phyloP scores from a whole-genome alignment of 2,329 filamentous ascomycete species.

The Colletotrichum eleusines region DNA sequence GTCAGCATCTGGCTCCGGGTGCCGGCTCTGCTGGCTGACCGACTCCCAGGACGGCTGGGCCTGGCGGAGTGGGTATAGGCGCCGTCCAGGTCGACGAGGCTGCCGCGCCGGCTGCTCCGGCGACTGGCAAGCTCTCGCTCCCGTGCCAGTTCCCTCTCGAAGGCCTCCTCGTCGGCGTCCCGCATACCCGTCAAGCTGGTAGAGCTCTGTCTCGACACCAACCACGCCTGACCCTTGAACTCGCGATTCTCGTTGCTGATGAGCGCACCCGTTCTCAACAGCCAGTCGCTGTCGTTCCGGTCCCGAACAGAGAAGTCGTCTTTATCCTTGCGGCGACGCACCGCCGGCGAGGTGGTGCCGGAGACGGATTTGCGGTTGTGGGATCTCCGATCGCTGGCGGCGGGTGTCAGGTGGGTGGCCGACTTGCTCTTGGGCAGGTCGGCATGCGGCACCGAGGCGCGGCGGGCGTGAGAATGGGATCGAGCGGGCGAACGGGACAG shows the following conservation, averaged over 20 bases:
- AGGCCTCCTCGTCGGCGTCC: slow-evolving; percentile 65
- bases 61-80: slow-evolving; percentile 43
- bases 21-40: slow-evolving; percentile 61
- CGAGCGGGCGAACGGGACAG: slow-evolving; percentile 69
- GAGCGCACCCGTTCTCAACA: slow-evolving; percentile 72
- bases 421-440: slow-evolving; percentile 72
- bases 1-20: slow-evolving; percentile 60
- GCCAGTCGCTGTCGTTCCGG: slow-evolving; percentile 71
- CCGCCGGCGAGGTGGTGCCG: slow-evolving; percentile 51
- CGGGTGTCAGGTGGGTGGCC: slow-evolving; percentile 63
- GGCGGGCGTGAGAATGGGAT: slow-evolving; percentile 60
- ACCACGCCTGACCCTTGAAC: slow-evolving; percentile 77
- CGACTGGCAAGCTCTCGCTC: slow-evolving; percentile 64
- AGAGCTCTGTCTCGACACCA: slow-evolving; percentile 73
- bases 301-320: slow-evolving; percentile 46
- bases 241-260: slow-evolving; percentile 73
- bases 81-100: slow-evolving; percentile 55
- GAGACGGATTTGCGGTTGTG: slow-evolving; percentile 44
- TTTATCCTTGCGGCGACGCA: slow-evolving; percentile 36
- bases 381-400: slow-evolving; percentile 43
- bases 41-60: slow-evolving; percentile 55
- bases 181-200: slow-evolving; percentile 68
- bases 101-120: slow-evolving; percentile 62
- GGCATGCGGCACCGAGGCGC: slow-evolving; percentile 53
- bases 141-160: slow-evolving; percentile 63